These are phyloP conservation scores for Sodiomyces alkalinus DNA, from an alignment of 2,329 filamentous ascomycete species.

Conservation along the genomic window DNA sequence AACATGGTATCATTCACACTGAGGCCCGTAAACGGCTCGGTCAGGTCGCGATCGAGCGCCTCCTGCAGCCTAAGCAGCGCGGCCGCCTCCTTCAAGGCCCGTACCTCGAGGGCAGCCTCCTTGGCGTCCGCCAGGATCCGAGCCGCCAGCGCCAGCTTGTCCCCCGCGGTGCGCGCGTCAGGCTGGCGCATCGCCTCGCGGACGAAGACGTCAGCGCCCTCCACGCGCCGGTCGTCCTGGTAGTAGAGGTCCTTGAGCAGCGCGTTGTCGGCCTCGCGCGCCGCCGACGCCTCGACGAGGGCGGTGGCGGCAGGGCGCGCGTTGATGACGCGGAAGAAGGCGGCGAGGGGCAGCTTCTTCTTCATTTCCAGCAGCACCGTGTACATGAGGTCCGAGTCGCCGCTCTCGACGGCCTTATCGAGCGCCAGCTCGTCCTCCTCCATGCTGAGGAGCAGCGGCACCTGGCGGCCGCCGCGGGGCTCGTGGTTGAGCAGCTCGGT, in stretches of 20 bases:
- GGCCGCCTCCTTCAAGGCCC: constrained; percentile 63
- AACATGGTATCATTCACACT: constrained; percentile 87
- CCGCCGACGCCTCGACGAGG: constrained; percentile 72
- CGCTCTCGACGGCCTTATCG: constrained; percentile 91
- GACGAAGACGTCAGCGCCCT: constrained; percentile 77
- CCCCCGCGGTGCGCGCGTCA: constrained; percentile 52
- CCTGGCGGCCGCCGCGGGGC: constrained; percentile 86
- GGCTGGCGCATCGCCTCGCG: constrained; percentile 66
- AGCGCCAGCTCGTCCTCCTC: constrained; percentile 90
- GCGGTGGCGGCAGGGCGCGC: constrained; percentile 72
- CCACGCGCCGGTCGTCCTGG: constrained; percentile 81
- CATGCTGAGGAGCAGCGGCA: constrained; percentile 84
- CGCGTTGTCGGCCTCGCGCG: constrained; percentile 53
- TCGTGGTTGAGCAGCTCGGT: constrained; percentile 89
- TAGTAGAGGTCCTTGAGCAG: constrained; percentile 94
- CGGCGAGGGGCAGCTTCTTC: constrained; percentile 76
- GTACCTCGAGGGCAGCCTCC: constrained; percentile 60
- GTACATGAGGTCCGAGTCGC: constrained; percentile 85
- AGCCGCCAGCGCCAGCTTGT: constrained; percentile 77
- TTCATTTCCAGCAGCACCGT: constrained; percentile 79
- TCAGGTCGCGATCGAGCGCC: constrained; percentile 69
- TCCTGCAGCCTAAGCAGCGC: constrained; percentile 77
- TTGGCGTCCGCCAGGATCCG: constrained; percentile 75
- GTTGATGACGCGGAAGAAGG: constrained; percentile 87
- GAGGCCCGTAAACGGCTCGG: constrained; percentile 62